Percentiles rank a stretch among this genome's conserved stretches.
phyloP scores from a whole-genome alignment of 2,329 filamentous ascomycete genomes.

The Aspergillus sp. region DNA sequence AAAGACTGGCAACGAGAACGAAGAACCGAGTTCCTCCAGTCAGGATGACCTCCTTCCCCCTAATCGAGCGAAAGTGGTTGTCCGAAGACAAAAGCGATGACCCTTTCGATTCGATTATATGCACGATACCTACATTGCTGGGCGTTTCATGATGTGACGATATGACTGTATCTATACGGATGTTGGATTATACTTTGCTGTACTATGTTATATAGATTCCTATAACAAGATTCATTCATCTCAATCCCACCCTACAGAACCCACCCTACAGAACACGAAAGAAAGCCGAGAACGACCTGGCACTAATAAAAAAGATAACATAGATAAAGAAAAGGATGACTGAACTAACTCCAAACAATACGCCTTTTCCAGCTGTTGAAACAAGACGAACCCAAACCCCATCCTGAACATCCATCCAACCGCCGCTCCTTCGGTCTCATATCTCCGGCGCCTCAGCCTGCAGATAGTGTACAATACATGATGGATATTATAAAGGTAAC shows the following conservation, averaged over 20 bases:
- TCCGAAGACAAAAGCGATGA: too few relatives aligned
- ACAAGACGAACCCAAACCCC: conserved; percentile 17
- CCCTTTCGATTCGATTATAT: too few relatives aligned
- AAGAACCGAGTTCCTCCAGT: neutral
- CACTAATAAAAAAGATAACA: neutral
- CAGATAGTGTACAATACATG: conserved; percentile 21
- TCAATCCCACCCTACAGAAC: too few relatives aligned
- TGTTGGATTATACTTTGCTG: too few relatives aligned
- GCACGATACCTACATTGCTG: too few relatives aligned
- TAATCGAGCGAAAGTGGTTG: too few relatives aligned
- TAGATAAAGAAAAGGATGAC: neutral
- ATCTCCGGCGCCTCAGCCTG: conserved; percentile 3
- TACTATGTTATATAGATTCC: too few relatives aligned
- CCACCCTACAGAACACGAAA: too few relatives aligned
- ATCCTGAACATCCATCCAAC: conserved; percentile 7
- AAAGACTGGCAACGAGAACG: neutral
- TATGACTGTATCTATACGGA: too few relatives aligned
- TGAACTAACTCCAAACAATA: conserved; percentile 18
- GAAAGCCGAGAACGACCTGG: neutral
- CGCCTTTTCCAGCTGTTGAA: conserved; percentile 27
- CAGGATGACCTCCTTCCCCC: too few relatives aligned
- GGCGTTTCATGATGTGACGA: too few relatives aligned
- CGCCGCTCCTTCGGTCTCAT: neutral
- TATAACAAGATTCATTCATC: too few relatives aligned
- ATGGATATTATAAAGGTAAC: conserved; percentile 18